Base-by-base conservation (phyloP, 441 rosid genomes). In the Rhodomyrtus psidioides region DNA sequence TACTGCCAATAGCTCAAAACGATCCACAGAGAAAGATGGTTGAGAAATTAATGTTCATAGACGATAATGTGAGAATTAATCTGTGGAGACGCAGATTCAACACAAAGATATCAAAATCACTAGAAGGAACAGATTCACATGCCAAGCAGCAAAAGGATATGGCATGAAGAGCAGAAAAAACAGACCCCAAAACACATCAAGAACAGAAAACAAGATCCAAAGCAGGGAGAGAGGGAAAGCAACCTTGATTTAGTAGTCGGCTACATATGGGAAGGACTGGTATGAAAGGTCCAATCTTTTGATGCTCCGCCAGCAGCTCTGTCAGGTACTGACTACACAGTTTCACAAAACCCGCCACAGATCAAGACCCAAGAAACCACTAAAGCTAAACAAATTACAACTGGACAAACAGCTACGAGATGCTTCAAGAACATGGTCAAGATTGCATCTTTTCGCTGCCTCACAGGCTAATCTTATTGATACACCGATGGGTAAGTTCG, bases 211-310 rank as follows among this genome's bases (percentile, higher is more conserved):
- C 84, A 75, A 94, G 97, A 97, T 94, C 98, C 95, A 94, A 89
- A 62, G 86, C 87, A 59, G 55, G 84, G 83, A 85, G 53, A 83
- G 62, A 86, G 88, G 53, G 26, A 87, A 79, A 28, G 30, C 53
- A 87, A 96, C 99, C 99, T 95, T 97, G 99, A 92, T 94, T 94
- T 84, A 97, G 86, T 84, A 97, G 94, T 39, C 99, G 95, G 93
- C 94, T 93, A 87, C 99, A 96, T 86, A 93, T 93, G 74, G 98
- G 98, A 55, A 97, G 96, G 84, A 97, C 96, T 91, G 94, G 98
- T 92, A 93, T 89, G 93, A 97, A 97, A 88, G 99, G 98, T 88
- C 95, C 96, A 88, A 97, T 94, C 97, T 97, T 97, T 86, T 95
- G 98, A 92, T 94, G 97, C 92, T 97, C 99, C n/a, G 96, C 96